Conservation (phyloP, 345 rosid species). For the Barbarea vulgaris region DNA sequence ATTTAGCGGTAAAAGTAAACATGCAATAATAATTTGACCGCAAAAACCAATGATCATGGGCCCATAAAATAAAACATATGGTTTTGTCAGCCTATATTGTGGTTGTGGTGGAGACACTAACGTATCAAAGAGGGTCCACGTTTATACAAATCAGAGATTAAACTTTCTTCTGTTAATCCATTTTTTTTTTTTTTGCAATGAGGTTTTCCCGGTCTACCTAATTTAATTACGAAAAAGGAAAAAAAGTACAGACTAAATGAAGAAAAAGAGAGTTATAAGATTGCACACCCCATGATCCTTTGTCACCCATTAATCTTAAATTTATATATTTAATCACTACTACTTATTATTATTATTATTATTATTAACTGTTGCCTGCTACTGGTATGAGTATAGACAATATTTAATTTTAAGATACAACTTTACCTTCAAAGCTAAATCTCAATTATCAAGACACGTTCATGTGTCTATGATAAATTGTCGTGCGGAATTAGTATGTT, state of each 20-base stretch:
- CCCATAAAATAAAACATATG: conserved; percentile 23
- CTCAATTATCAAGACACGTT: conserved; percentile 37
- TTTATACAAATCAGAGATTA: conserved; percentile 16
- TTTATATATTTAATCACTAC: not conserved
- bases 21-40: conserved; percentile 14
- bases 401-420: conserved; percentile 24
- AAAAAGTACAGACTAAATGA: conserved; percentile 10
- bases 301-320: conserved; percentile 38
- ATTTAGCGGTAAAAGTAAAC: conserved; percentile 18
- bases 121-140: conserved; percentile 38
- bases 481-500: conserved; percentile 10
- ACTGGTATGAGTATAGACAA: conserved; percentile 38
- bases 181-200: conserved; percentile 9
- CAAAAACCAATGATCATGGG: conserved; percentile 32
- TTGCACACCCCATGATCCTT: conserved; percentile 40
- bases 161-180: conserved; percentile 19
- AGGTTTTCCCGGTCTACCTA: conserved; percentile 25
- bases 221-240: conserved; percentile 14
- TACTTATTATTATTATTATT: conserved; percentile 1
- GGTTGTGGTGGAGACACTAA: conserved; percentile 33
- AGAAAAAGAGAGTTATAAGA: conserved; percentile 18
- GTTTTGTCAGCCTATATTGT: conserved; percentile 16
- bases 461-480: conserved; percentile 26
- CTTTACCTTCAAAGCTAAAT: conserved; percentile 36
- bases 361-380: conserved; percentile 21